Percentiles rank a stretch among this genome's conserved stretches.
phyloP scores from a whole-genome alignment of 2,329 filamentous ascomycete species.

The Exophiala viscosa region DNA sequence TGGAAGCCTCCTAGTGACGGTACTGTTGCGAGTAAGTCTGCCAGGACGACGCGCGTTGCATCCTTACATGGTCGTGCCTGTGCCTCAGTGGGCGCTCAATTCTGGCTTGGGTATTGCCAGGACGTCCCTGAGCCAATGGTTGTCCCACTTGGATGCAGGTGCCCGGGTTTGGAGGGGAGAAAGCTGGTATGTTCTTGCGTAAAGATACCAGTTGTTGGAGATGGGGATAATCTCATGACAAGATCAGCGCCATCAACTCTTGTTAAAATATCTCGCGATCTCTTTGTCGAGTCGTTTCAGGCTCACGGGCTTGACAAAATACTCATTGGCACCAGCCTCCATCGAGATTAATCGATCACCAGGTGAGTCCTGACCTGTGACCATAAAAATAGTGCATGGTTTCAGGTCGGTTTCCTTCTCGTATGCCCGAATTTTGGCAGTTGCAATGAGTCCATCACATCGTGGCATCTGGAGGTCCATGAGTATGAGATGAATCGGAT shows the following conservation, averaged over 20 bases:
- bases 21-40: no score
- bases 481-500: constrained; percentile 5
- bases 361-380: constrained; percentile 14
- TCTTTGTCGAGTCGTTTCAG: constrained; percentile 5
- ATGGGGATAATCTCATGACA: not conserved
- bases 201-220: no score
- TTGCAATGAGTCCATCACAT: constrained; percentile 8
- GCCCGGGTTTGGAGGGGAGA: no score
- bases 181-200: no score
- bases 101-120: no score
- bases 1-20: no score
- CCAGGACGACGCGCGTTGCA: no score
- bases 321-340: constrained; percentile 12
- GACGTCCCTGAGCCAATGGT: no score
- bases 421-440: constrained; percentile 3
- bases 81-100: no score
- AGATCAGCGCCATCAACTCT: not conserved
- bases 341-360: constrained; percentile 4
- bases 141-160: no score
- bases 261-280: not conserved
- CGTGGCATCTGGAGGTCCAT: constrained; percentile 18
- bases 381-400: constrained; percentile 10
- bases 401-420: not conserved
- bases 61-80: no score
- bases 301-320: constrained; percentile 11